phyloP scores from a whole-genome alignment of 2,329 filamentous ascomycete genomes.

The Calonectria crousiana region DNA sequence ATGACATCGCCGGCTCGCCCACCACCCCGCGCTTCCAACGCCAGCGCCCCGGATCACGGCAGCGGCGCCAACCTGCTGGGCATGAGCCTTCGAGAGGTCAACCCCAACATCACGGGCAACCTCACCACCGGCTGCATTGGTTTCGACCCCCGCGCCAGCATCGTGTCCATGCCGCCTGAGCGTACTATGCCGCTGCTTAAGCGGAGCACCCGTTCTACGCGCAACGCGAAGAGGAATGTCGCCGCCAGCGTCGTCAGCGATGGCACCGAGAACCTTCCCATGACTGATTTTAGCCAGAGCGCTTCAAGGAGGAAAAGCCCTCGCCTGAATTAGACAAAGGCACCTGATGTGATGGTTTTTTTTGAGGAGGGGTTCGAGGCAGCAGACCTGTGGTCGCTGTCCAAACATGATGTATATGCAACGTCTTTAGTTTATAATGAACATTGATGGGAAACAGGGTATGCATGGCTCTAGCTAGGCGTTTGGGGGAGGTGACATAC shows the following conservation, averaged over 20 bases:
- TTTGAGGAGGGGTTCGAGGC: not conserved
- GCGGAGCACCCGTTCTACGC: conserved; percentile 54
- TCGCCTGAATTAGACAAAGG: conserved; percentile 53
- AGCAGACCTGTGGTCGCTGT: not conserved
- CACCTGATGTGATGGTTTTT: not conserved
- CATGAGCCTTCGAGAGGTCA: conserved; percentile 67
- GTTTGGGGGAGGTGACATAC: conserved; percentile 15
- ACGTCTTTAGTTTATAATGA: conserved; percentile 13
- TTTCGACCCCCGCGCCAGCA: conserved; percentile 59
- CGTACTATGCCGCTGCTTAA: conserved; percentile 63
- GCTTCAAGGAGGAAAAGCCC: conserved; percentile 67
- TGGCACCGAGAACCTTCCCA: conserved; percentile 65
- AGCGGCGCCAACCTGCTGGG: conserved; percentile 48
- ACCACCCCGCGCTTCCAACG: conserved; percentile 45
- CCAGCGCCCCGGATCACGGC: conserved; percentile 42
- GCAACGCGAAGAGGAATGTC: conserved; percentile 50
- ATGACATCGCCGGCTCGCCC: conserved; percentile 49
- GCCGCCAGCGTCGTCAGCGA: conserved; percentile 49
- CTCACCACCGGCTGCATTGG: conserved; percentile 50
- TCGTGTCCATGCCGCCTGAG: conserved; percentile 55
- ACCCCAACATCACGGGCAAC: conserved; percentile 63
- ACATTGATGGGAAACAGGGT: not conserved
- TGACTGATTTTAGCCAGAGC: conserved; percentile 59
- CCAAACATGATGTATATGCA: conserved; percentile 1
- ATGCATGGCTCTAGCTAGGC: conserved; percentile 31